phyloP scores from a whole-genome alignment of 176 grass and related monocot genomes.

The Dactylis glomerata region DNA sequence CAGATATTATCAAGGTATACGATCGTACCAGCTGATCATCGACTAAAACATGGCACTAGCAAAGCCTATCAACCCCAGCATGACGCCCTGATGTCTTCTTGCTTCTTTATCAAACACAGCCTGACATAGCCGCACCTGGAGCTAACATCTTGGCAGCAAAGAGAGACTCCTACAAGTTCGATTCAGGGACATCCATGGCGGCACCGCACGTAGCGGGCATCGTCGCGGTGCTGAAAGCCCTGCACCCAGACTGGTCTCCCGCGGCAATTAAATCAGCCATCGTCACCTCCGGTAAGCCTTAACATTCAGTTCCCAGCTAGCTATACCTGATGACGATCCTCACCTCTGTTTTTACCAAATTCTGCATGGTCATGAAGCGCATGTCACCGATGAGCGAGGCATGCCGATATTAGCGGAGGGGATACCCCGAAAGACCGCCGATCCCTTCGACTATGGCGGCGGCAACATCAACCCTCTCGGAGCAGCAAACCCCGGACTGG shows the following conservation, averaged over 20 bases:
- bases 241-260: constrained; percentile 35
- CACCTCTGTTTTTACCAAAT: background rate
- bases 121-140: constrained; percentile 30
- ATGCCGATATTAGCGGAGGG: constrained; percentile 37
- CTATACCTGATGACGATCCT: background rate
- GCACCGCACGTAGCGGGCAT: constrained; percentile 23
- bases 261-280: constrained; percentile 17
- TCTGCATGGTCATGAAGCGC: background rate
- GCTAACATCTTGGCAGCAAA: constrained; percentile 30
- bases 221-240: constrained; percentile 20
- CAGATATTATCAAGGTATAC: constrained; percentile 14
- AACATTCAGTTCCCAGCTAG: background rate
- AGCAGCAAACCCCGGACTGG: background rate
- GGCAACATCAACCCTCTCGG: background rate
- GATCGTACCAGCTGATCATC: too few relatives aligned
- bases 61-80: too few relatives aligned
- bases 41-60: too few relatives aligned
- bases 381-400: background rate
- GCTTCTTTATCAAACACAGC: background rate
- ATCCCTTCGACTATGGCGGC: constrained; percentile 36
- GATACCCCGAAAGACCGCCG: constrained; percentile 15
- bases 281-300: constrained; percentile 29
- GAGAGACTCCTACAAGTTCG: background rate
- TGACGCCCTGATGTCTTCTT: background rate
- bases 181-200: constrained; percentile 30